Conservation (phyloP, 1,284 basidiomycete species). For the Malassezia restricta region DNA sequence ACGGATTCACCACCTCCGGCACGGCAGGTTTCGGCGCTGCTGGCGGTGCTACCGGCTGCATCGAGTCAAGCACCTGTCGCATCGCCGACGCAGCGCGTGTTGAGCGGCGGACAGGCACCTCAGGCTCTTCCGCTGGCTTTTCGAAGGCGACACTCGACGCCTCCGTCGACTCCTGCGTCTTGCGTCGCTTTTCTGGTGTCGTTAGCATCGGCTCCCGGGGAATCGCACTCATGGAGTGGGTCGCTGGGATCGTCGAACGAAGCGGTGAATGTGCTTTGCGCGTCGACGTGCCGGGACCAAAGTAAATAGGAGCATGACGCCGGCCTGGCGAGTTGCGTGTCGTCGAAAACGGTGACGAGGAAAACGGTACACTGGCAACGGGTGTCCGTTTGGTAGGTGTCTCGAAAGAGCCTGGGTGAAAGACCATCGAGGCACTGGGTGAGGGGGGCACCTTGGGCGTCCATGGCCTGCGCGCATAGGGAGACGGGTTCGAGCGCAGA, state of each 20-base stretch:
- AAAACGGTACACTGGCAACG: not conserved
- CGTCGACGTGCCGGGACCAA: conserved; percentile 8
- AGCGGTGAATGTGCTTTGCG: conserved; percentile 8
- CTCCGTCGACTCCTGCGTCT: not conserved
- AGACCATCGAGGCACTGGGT: not conserved
- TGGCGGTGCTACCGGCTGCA: conserved; percentile 13
- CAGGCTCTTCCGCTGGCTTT: not conserved
- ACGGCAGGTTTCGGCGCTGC: conserved; percentile 16
- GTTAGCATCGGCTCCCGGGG: not conserved
- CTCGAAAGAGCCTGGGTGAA: conserved; percentile 9
- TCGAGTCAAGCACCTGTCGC: conserved; percentile 26
- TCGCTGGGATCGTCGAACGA: not conserved
- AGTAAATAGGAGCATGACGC: conserved; percentile 12
- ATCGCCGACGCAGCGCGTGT: conserved; percentile 26
- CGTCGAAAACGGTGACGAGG: conserved; percentile 5
- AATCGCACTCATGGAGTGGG: conserved; percentile 4
- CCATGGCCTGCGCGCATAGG: not conserved
- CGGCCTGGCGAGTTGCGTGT: conserved; percentile 4
- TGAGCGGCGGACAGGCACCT: conserved; percentile 5
- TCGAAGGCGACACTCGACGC: not conserved
- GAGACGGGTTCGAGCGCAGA: not conserved
- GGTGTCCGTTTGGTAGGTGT: conserved; percentile 1
- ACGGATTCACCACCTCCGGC: conserved; percentile 36
- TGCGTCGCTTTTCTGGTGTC: conserved; percentile 9
- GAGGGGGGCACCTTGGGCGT: not conserved